Conservation (phyloP, 2,329 filamentous ascomycete genomes). For the Geosmithia putterillii region DNA sequence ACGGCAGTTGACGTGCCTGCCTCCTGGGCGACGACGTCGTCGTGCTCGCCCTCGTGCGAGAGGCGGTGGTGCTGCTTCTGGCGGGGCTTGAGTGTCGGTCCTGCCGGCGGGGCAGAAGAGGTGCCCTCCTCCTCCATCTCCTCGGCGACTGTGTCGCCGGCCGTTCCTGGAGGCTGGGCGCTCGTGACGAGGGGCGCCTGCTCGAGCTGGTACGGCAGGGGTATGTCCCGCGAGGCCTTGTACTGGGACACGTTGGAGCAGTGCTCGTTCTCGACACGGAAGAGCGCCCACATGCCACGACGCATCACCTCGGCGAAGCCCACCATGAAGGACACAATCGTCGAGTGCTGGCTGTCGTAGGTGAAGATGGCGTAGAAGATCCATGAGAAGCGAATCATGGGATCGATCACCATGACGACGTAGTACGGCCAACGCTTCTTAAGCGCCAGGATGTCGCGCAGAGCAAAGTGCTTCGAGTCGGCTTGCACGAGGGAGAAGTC, state of each 20-base stretch:
- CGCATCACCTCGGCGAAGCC: conserved; percentile 69
- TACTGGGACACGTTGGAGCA: conserved; percentile 84
- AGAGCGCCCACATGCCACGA: conserved; percentile 79
- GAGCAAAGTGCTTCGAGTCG: conserved; percentile 50
- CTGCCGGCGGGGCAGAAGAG: not conserved
- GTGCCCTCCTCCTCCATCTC: conserved; percentile 7
- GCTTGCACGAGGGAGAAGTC: conserved; percentile 88
- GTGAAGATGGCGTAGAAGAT: conserved; percentile 84
- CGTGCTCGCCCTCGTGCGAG: conserved; percentile 1
- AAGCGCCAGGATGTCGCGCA: conserved; percentile 70
- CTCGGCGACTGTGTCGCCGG: conserved; percentile 13
- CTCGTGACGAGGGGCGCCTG: conserved; percentile 30
- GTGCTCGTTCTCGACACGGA: conserved; percentile 96
- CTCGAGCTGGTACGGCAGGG: conserved; percentile 64
- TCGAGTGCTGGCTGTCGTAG: conserved; percentile 69
- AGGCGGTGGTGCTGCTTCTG: conserved; percentile 8
- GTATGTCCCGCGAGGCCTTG: conserved; percentile 79
- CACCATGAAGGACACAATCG: conserved; percentile 68
- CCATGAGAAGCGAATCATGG: conserved; percentile 85
- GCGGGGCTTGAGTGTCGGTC: not conserved
- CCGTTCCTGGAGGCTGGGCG: conserved; percentile 26
- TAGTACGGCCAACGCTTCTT: conserved; percentile 80
- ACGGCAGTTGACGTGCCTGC: conserved; percentile 9
- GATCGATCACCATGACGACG: conserved; percentile 67
- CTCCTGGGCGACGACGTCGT: not conserved